phyloP scores from a whole-genome alignment of 257 asterid species.

The Scutellaria galericulata region DNA sequence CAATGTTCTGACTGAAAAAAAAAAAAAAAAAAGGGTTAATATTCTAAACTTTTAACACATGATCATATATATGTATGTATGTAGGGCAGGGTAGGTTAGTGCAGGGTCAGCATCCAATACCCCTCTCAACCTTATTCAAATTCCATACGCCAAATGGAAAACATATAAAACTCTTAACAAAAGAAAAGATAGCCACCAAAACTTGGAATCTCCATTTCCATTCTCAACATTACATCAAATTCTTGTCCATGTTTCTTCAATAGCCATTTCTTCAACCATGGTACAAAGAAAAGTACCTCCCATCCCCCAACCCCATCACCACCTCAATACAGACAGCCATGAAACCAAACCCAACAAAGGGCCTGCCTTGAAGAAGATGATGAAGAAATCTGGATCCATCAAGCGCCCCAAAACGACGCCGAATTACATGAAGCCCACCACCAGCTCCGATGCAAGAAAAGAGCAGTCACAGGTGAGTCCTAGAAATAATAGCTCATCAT shows the following conservation, averaged over 20 bases:
- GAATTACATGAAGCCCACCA: slow-evolving; percentile 88
- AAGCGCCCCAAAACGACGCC: slow-evolving; percentile 51
- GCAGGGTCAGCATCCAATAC: slow-evolving; percentile 58
- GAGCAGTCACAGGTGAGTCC: slow-evolving; percentile 54
- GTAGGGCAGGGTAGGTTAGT: slow-evolving; percentile 43
- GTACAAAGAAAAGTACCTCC: slow-evolving; percentile 69
- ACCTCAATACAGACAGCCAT: slow-evolving; percentile 45
- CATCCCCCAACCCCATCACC: slow-evolving; percentile 44
- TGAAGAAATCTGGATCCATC: slow-evolving; percentile 72
- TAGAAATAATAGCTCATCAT: slow-evolving; percentile 21
- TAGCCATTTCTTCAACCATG: slow-evolving; percentile 55
- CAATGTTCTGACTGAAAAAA: no score
- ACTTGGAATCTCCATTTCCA: slow-evolving; percentile 47
- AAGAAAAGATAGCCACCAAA: slow-evolving; percentile 35
- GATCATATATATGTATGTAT: neutral
- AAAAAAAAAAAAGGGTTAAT: no score
- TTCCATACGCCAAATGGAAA: slow-evolving; percentile 32
- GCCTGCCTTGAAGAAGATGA: slow-evolving; percentile 64
- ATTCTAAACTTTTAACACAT: no score
- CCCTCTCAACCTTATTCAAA: slow-evolving; percentile 49
- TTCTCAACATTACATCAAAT: slow-evolving; percentile 29
- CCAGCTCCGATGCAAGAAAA: slow-evolving; percentile 80
- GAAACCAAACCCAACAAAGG: slow-evolving; percentile 52
- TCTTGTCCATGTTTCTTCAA: slow-evolving; percentile 34
- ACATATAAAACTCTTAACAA: neutral